These are phyloP conservation scores for Penicillium sp. DNA, from an alignment of 2,329 filamentous ascomycete species.

Conservation along the genomic window DNA sequence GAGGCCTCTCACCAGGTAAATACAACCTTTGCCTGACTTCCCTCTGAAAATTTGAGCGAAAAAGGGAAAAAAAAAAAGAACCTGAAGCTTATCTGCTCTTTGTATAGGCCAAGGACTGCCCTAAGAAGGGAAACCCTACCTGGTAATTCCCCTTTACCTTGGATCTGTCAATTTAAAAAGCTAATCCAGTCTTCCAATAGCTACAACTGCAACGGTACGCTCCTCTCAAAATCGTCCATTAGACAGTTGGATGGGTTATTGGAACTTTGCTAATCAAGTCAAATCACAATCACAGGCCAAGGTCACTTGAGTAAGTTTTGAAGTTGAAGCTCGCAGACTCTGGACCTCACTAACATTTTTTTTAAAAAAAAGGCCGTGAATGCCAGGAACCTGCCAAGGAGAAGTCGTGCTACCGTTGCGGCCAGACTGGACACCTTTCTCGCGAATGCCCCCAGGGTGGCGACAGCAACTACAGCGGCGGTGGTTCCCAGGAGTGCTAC, in stretches of 20 bases:
- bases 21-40: constrained; percentile 15
- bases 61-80: too few species aligned
- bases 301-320: constrained; percentile 73
- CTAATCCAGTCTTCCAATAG: constrained; percentile 41
- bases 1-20: constrained; percentile 72
- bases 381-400: constrained; percentile 88
- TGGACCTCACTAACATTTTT: constrained; percentile 15
- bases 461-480: constrained; percentile 46
- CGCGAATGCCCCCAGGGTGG: constrained; percentile 63
- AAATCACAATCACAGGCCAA: constrained; percentile 45
- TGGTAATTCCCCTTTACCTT: constrained; percentile 57
- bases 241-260: constrained; percentile 11
- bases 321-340: constrained; percentile 5
- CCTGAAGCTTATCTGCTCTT: constrained; percentile 23
- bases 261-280: constrained; percentile 27
- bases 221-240: constrained; percentile 6
- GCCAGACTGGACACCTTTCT: constrained; percentile 83
- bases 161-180: background rate
- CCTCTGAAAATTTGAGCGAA: background rate
- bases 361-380: constrained; percentile 67
- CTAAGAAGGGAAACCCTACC: constrained; percentile 76
- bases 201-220: constrained; percentile 77
- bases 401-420: constrained; percentile 65
- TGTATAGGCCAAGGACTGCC: constrained; percentile 78
- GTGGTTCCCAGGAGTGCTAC: constrained; percentile 76